Base-by-base conservation (phyloP, 1,284 basidiomycete species). In the Cryptococcus neoformans region DNA sequence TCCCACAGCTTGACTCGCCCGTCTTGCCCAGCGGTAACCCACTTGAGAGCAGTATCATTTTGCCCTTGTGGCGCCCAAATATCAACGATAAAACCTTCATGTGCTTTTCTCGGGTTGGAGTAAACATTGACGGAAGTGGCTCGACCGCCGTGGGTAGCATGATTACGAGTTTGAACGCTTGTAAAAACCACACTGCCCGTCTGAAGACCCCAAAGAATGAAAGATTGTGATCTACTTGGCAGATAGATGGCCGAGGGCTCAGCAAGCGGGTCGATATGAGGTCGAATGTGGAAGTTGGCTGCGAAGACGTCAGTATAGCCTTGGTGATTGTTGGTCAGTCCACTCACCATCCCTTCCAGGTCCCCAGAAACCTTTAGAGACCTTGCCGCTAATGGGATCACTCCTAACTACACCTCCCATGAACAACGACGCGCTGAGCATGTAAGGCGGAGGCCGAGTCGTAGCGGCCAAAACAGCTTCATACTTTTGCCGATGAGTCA, bases 361-460 rank as follows among this genome's bases (percentile, higher is more conserved):
- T 35, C 74, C 74, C 68, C 75, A 75, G 56, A 69, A 75, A 0
- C 76, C 76, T 50, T 75, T 75, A 4, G 73, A 67, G 2, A 73
- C 67, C 50, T 75, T 75, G 3, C 74, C 76, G 10, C 58, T 69
- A 44, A 76, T 59, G 1, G 76, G 74, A 49, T 78, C 76, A 40
- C 72, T 72, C 39, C 69, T 59, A 36, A 76, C 69, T 5, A 74
- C 63, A 0, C 66, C 70, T 2, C 72, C 72, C 10, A 64, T 57
- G 34, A 66, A 67, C 45, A 75, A 53, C 1, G 74, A 66, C 1
- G 69, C 72, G 38, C 62, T 67, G 51, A 72, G 66, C 6, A 78
- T 61, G n/a, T 65, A 62, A 0, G 76, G 76, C 1, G 70, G 55
- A 3, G 72, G 67, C 4, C 74, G 64, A 1, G 72, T 68, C 3